Base-by-base conservation (phyloP, 225 moss, liverwort and hornwort genomes). In the Bryum argenteum region DNA sequence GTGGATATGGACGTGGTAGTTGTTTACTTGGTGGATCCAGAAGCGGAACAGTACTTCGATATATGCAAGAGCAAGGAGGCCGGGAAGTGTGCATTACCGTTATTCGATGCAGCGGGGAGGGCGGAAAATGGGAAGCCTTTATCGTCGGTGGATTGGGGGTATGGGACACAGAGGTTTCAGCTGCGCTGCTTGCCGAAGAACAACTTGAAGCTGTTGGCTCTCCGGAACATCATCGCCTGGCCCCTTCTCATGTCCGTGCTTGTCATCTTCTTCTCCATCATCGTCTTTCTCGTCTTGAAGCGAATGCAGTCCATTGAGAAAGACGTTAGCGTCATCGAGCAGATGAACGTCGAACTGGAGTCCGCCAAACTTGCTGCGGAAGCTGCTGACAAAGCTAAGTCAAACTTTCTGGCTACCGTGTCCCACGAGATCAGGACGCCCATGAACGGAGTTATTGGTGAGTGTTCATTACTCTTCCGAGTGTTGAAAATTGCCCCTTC, bases 361-460 rank as follows among this genome's bases (percentile, higher is more conserved):
- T 79, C 75, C 9, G 91, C 90, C 10, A 90, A 90, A 75, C 18
- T 67, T 57, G 82, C 85, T 5, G 94, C 88, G 11, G 89, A 89
- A 80, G 84, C 91, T 42, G 89, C 86, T 3, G 93, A 91, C 63
- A 81, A 81, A 55, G 87, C 91, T 15, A 90, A 94, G 50, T 94
- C 89, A 7, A 79, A 58, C 59, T 91, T 90, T 26, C 71, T 87
- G 20, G 91, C 94, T 42, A 91, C 89, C 0, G 87, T 91, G 24
- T 94, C 91, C 9, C 94, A 94, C 77, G 89, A 94, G 82, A 89
- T 91, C 67, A 85, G 90, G 75, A 94, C 93, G 17, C 91, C 93
- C 11, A 94, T 94, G 91, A 94, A 94, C 73, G 93, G 93, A 83
- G 93, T 94, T 11, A 89, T 94, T 72, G 91, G 91, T 93, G 54